These are phyloP conservation scores for Clonostachys solani DNA, from an alignment of 2,329 filamentous ascomycete genomes.

Conservation along the genomic window DNA sequence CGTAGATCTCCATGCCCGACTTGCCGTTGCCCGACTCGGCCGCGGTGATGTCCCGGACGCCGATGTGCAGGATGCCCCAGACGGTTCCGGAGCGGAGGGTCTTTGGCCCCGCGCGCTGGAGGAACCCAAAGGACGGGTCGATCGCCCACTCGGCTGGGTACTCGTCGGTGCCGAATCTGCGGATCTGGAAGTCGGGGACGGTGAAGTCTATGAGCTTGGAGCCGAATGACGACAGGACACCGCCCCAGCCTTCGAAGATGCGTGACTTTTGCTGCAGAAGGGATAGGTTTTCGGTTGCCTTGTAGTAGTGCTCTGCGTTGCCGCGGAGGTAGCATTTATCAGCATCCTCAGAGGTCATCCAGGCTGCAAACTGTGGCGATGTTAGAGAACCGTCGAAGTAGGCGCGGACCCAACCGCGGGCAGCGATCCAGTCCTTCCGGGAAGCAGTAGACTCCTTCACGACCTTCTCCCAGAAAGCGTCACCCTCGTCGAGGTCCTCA, in stretches of 20 bases:
- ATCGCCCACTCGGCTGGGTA: constrained; percentile 1
- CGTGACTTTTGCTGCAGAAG: neutral
- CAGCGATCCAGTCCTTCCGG: neutral
- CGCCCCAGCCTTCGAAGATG: constrained; percentile 2
- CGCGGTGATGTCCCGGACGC: neutral
- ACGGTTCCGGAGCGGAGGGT: neutral
- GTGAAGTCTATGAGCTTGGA: neutral
- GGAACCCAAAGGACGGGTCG: neutral
- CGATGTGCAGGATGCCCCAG: constrained; percentile 1
- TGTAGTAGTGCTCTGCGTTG: constrained; percentile 1
- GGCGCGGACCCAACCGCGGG: neutral
- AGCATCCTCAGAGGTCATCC: neutral
- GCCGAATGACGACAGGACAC: neutral
- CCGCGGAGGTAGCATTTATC: neutral
- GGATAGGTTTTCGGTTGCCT: neutral
- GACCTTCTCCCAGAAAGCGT: constrained; percentile 7
- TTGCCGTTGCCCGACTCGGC: neutral
- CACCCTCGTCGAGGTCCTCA: neutral
- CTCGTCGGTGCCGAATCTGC: neutral
- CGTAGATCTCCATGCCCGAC: neutral
- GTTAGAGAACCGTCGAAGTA: neutral
- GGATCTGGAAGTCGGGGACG: neutral
- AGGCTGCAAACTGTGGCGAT: neutral
- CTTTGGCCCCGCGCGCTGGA: constrained; percentile 1
- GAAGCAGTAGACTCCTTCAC: constrained; percentile 17